A percentile compares a stretch with the other conserved stretches of the same genome.
These are phyloP conservation scores for Beauveria bassiana DNA, from an alignment of 2,329 filamentous ascomycete genomes.

Conservation along the genomic window DNA sequence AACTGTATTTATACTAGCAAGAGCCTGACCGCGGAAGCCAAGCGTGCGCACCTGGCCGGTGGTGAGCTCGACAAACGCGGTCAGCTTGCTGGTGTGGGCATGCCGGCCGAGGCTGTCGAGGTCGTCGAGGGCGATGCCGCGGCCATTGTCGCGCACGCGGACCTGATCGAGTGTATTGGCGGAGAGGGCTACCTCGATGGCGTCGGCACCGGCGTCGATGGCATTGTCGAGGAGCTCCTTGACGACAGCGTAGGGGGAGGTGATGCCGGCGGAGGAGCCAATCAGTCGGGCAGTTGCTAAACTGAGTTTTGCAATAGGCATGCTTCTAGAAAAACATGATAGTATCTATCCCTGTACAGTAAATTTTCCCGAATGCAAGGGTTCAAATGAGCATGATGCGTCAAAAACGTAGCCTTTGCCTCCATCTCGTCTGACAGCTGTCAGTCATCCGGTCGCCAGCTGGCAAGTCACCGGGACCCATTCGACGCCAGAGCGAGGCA, in stretches of 20 bases:
- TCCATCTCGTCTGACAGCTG: not conserved
- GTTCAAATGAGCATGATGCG: not conserved
- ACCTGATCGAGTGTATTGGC: constrained; percentile 61
- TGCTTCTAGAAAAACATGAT: constrained; percentile 17
- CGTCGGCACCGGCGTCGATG: constrained; percentile 62
- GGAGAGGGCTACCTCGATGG: constrained; percentile 57
- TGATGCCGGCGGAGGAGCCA: constrained; percentile 52
- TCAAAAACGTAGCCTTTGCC: not conserved
- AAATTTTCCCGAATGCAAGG: not conserved
- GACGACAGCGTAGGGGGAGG: constrained; percentile 52
- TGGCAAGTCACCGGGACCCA: not conserved
- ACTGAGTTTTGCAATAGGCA: constrained; percentile 45
- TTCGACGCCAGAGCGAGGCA: not conserved
- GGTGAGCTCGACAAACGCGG: constrained; percentile 53
- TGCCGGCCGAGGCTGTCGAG: constrained; percentile 53
- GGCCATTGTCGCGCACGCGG: constrained; percentile 66
- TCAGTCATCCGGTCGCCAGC: not conserved
- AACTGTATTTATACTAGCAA: constrained; percentile 57
- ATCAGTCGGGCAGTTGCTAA: constrained; percentile 45
- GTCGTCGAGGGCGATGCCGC: constrained; percentile 58
- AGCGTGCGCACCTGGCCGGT: constrained; percentile 49
- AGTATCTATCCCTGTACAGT: not conserved
- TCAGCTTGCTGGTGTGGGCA: constrained; percentile 69
- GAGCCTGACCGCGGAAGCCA: constrained; percentile 70
- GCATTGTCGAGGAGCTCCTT: constrained; percentile 76